Percentiles rank a stretch among this genome's conserved stretches.
These are phyloP conservation scores for Leccinum fallax DNA, from an alignment of 1,284 basidiomycete species.

Conservation along the genomic window DNA sequence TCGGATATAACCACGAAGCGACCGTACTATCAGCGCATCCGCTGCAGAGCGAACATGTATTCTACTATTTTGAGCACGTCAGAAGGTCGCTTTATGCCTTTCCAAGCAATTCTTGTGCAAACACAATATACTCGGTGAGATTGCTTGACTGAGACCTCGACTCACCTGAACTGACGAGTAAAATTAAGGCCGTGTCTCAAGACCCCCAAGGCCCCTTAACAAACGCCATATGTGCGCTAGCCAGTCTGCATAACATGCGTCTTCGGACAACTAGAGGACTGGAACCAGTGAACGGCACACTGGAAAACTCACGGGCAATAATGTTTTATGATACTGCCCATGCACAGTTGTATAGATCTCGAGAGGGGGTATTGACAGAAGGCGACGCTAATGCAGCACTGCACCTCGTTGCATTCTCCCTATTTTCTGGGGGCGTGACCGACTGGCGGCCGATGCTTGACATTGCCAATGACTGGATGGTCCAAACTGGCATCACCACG, in stretches of 20 bases:
- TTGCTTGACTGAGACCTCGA: background rate
- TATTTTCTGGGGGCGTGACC: constrained; percentile 61
- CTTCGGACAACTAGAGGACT: constrained; percentile 61
- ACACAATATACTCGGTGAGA: constrained; percentile 62
- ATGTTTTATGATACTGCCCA: constrained; percentile 70
- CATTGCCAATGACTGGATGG: constrained; percentile 72
- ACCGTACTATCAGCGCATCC: constrained; percentile 40
- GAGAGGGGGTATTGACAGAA: constrained; percentile 54
- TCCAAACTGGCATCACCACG: constrained; percentile 57
- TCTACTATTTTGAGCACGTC: constrained; percentile 71
- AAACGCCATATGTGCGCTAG: constrained; percentile 73
- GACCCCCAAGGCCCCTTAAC: constrained; percentile 70
- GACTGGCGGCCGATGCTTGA: constrained; percentile 69
- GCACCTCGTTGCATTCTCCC: constrained; percentile 69
- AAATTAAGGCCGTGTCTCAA: constrained; percentile 57
- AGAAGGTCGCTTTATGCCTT: constrained; percentile 61
- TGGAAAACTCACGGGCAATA: constrained; percentile 59
- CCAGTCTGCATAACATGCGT: constrained; percentile 66
- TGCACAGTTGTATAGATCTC: constrained; percentile 42
- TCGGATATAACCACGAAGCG: constrained; percentile 27
- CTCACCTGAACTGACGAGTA: constrained; percentile 15
- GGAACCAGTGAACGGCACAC: constrained; percentile 53
- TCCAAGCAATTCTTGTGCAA: constrained; percentile 55
- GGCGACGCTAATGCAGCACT: constrained; percentile 73
- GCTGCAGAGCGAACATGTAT: constrained; percentile 54